phyloP scores from a whole-genome alignment of 2,329 filamentous ascomycete genomes.

The Didymosphaeria variabile region DNA sequence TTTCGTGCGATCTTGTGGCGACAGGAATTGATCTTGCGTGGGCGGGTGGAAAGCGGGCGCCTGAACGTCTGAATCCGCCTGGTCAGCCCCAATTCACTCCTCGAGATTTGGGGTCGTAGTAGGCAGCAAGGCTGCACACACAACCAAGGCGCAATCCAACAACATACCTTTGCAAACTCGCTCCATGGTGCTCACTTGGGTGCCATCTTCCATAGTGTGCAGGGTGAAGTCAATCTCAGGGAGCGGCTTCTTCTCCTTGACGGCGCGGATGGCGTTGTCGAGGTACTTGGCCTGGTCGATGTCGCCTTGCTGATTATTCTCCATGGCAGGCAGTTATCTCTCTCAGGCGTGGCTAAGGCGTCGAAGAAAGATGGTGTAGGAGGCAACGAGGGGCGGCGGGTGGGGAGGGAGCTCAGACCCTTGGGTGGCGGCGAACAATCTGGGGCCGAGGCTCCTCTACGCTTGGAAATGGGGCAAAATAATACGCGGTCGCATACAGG shows the following conservation, averaged over 20 bases:
- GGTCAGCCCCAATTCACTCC: constrained; percentile 38
- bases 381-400: constrained; percentile 45
- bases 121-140: not conserved
- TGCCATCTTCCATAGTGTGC: constrained; percentile 97
- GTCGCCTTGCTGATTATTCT: constrained; percentile 41
- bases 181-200: constrained; percentile 93
- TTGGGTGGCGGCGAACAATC: constrained; percentile 42
- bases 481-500: constrained; percentile 25
- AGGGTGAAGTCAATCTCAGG: constrained; percentile 99
- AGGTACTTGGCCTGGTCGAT: constrained; percentile 60
- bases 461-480: constrained; percentile 25
- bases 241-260: constrained; percentile 92
- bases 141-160: constrained; percentile 1
- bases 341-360: constrained; percentile 29
- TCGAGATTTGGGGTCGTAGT: constrained; percentile 9
- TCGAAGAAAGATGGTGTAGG: constrained; percentile 29
- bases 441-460: constrained; percentile 40
- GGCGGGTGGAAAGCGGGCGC: constrained; percentile 93
- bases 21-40: constrained; percentile 93
- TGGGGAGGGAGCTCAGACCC: constrained; percentile 41
- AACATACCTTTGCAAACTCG: constrained; percentile 94
- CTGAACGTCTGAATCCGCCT: constrained; percentile 79
- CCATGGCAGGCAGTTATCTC: constrained; percentile 44
- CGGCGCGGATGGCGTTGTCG: constrained; percentile 90
- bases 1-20: constrained; percentile 83